Conservation (phyloP, 2,329 filamentous ascomycete genomes). For the Colletotrichum plurivorum region DNA sequence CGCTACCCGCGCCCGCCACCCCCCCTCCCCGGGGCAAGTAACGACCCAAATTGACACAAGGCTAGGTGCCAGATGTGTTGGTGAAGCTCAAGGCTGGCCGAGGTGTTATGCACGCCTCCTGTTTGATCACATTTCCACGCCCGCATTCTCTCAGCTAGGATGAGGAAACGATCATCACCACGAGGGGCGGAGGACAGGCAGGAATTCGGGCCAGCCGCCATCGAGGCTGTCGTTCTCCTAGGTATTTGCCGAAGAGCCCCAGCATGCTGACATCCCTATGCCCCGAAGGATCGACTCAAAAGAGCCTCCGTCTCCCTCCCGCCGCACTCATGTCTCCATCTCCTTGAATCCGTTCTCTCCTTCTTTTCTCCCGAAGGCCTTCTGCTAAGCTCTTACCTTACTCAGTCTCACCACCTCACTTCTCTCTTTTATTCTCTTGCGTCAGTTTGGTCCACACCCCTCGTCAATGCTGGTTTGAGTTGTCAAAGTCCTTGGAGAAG, state of each 20-base stretch:
- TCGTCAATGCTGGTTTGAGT: background rate
- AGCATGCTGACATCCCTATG: background rate
- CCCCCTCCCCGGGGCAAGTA: too few species aligned
- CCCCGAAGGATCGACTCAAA: slow-evolving; percentile 13
- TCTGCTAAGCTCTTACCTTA: too few species aligned
- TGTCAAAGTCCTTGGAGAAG: too few species aligned
- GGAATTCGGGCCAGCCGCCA: slow-evolving; percentile 5
- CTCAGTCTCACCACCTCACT: background rate
- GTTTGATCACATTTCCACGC: background rate
- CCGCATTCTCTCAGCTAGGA: background rate
- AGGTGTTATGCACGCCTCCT: background rate
- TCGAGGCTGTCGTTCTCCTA: background rate
- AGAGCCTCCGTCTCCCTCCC: background rate
- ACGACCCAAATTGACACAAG: too few species aligned
- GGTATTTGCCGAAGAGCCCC: too few species aligned
- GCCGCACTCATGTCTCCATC: background rate
- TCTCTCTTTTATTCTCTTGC: background rate
- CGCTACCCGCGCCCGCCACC: too few species aligned
- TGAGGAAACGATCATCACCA: slow-evolving; percentile 8
- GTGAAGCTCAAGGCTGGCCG: background rate
- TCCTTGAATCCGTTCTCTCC: background rate
- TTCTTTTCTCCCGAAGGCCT: too few species aligned
- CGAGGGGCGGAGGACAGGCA: background rate
- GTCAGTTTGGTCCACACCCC: background rate
- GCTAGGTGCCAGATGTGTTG: too few species aligned